These are phyloP conservation scores for Dothideomycetes sp. DNA, from an alignment of 2,329 filamentous ascomycete species.

Conservation along the genomic window DNA sequence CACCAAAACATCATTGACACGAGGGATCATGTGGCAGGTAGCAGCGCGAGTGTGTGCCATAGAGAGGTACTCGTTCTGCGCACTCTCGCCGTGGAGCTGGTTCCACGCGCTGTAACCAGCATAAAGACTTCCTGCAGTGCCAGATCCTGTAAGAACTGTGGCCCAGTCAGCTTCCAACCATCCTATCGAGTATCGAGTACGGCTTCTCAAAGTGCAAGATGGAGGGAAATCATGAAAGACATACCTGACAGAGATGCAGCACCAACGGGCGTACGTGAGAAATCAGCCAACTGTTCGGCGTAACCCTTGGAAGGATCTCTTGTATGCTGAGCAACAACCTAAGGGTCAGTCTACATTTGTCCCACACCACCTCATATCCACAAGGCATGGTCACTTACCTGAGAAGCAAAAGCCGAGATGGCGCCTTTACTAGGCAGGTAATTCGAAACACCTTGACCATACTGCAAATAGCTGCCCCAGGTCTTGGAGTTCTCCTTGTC, in stretches of 20 bases:
- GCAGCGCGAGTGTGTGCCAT: conserved; percentile 37
- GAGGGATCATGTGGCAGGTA: conserved; percentile 33
- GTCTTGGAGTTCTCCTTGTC: conserved; percentile 30
- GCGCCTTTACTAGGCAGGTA: conserved; percentile 38
- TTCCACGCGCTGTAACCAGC: conserved; percentile 42
- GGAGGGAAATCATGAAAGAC: neutral
- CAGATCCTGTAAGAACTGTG: conserved; percentile 36
- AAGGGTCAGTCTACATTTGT: neutral
- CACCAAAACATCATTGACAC: conserved; percentile 34
- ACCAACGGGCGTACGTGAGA: conserved; percentile 42
- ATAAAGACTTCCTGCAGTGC: conserved; percentile 39
- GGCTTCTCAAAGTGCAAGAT: no score
- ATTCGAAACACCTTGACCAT: conserved; percentile 38
- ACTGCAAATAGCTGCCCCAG: conserved; percentile 40
- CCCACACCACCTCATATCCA: neutral
- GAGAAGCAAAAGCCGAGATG: conserved; percentile 36
- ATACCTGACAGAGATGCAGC: conserved; percentile 36
- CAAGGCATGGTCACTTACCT: conserved; percentile 19
- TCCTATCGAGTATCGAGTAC: no score
- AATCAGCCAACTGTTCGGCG: conserved; percentile 41
- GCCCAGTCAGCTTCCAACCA: neutral
- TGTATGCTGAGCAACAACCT: conserved; percentile 25
- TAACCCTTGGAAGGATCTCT: conserved; percentile 41
- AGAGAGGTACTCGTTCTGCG: conserved; percentile 39
- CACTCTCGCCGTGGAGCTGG: conserved; percentile 25